Evolutionary conservation across 768 basidiomycete genomes (phyloP), one percentile per base, ranked within the genome.

Genomic region (Mycena crocata): DNA sequence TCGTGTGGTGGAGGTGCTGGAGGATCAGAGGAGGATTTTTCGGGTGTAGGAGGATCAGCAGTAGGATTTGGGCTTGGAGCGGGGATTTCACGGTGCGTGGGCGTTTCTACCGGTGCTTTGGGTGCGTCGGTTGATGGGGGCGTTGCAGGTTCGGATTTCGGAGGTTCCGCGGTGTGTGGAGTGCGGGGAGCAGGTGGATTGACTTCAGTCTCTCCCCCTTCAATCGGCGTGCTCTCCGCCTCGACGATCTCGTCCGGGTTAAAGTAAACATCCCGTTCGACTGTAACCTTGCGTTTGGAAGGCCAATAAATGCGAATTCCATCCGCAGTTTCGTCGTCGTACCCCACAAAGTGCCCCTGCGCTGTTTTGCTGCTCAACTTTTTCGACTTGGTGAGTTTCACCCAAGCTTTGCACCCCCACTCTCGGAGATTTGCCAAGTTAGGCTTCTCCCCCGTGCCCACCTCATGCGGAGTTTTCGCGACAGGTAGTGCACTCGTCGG

Each of bases 221-320:
- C 77, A 73, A 78, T 73, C 64, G 63, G 66, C 44, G 69, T 64
- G 48, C 39, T 70, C 42, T 72, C 71, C 23, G 63, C 71, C 54
- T 59, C 58, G 28, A 71, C 42, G 1, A 54, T 49, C 17, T 72
- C 69, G n/a, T 73, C 45, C 44, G 67, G 66, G 51, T 74, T 69
- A 59, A 74, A 73, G n/a, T 59, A 48, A 19, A 75, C 62, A 59
- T 79, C 72, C 32, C 70, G 34, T 54, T 80, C 78, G 34, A 77
- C 66, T 15, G 72, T 73, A 2, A 80, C 69, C 17, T 14, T 50
- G 1, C 66, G 51, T 39, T 76, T 73, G 3, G 32, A 57, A 19
- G 74, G 74, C 76, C 75, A 79, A 58, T 76, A 79, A 35, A 79
- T 72, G 14, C 73, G 66, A 54, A 69, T 66, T 17, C 75, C 77